phyloP scores from a whole-genome alignment of 2,329 filamentous ascomycete genomes.

The Venturia nashicola region DNA sequence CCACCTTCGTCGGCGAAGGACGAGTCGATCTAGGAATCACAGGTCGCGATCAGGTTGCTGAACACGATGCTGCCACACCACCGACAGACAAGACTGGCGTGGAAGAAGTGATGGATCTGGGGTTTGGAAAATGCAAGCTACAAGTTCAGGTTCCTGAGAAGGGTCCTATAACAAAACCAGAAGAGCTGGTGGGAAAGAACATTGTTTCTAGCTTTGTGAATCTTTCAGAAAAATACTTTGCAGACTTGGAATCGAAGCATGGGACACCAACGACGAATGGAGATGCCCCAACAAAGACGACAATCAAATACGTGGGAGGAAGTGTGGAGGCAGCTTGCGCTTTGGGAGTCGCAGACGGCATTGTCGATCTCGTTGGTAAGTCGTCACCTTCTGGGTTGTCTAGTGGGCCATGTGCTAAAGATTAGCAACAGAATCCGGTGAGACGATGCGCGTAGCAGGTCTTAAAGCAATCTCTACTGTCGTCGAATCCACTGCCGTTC shows the following conservation, averaged over 20 bases:
- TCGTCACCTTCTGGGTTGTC: slow-evolving; percentile 15
- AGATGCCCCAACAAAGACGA: slow-evolving; percentile 51
- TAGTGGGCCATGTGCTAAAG: neutral
- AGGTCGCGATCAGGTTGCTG: slow-evolving; percentile 80
- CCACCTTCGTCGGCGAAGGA: slow-evolving; percentile 92
- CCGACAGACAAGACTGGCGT: slow-evolving; percentile 41
- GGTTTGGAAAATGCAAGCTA: slow-evolving; percentile 81
- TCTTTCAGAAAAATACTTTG: slow-evolving; percentile 74
- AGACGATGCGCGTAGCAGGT: slow-evolving; percentile 94
- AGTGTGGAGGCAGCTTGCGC: slow-evolving; percentile 97
- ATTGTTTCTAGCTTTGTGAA: slow-evolving; percentile 92
- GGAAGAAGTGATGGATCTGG: slow-evolving; percentile 79
- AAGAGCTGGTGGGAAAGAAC: slow-evolving; percentile 79
- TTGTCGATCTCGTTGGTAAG: slow-evolving; percentile 91
- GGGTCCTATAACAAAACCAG: slow-evolving; percentile 55
- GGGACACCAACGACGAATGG: slow-evolving; percentile 19
- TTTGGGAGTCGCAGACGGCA: slow-evolving; percentile 87
- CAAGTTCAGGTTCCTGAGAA: slow-evolving; percentile 95
- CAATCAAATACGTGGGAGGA: slow-evolving; percentile 86
- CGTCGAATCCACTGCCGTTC: slow-evolving; percentile 71
- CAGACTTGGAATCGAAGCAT: slow-evolving; percentile 50
- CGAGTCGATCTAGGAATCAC: slow-evolving; percentile 91
- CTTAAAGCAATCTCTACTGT: slow-evolving; percentile 92
- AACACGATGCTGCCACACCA: slow-evolving; percentile 60
- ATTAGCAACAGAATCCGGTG: slow-evolving; percentile 68